Evolutionary conservation across 2,329 filamentous ascomycete genomes (phyloP).

Genomic region (Didymella pomorum): DNA sequence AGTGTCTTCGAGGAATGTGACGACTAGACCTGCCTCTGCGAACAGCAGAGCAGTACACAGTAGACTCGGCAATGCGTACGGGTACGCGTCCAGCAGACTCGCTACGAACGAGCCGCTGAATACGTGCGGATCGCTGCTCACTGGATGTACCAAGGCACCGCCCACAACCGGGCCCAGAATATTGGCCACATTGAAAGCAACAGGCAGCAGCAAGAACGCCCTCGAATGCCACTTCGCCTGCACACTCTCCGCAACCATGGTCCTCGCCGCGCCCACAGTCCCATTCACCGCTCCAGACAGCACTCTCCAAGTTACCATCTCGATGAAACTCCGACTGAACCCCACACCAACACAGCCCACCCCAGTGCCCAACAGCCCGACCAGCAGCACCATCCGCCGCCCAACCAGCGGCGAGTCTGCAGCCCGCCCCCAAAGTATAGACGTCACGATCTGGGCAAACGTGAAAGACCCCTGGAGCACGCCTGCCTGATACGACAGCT

Average conservation of each 20-base stretch:
- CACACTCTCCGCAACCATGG: constrained; percentile 15
- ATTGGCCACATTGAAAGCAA: constrained; percentile 15
- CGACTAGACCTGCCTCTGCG: constrained; percentile 8
- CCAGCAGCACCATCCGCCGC: constrained; percentile 10
- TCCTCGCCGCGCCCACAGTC: constrained; percentile 13
- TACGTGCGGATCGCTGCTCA: neutral
- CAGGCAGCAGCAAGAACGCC: constrained; percentile 14
- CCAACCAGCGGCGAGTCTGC: constrained; percentile 55
- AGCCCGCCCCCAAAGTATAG: constrained; percentile 53
- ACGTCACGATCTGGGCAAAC: constrained; percentile 53
- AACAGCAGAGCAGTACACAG: constrained; percentile 10
- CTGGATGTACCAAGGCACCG: constrained; percentile 9
- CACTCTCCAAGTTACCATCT: constrained; percentile 16
- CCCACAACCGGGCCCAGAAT: constrained; percentile 15
- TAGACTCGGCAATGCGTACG: constrained; percentile 17
- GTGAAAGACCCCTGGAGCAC: constrained; percentile 54
- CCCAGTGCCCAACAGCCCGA: constrained; percentile 10
- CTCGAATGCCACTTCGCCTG: constrained; percentile 15
- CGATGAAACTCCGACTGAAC: constrained; percentile 10
- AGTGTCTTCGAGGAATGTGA: constrained; percentile 5
- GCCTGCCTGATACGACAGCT: constrained; percentile 55
- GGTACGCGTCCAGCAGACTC: constrained; percentile 5
- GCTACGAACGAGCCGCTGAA: neutral
- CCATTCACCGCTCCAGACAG: constrained; percentile 13
- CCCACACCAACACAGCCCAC: constrained; percentile 14